Conservation (phyloP, 129 eudicot species). For the Flaveria ramosissima region DNA sequence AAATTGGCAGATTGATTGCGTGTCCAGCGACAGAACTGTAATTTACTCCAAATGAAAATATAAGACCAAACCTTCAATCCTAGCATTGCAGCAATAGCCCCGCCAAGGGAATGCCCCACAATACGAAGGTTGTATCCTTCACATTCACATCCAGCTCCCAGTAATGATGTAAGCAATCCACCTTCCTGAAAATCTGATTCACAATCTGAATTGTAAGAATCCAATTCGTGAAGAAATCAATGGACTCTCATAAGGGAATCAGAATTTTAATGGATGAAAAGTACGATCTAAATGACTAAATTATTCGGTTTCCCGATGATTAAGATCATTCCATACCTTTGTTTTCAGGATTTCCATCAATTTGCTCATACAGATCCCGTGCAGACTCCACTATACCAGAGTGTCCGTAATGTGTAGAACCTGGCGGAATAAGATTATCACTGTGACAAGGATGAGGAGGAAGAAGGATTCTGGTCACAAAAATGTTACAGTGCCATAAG, state of each 20-base stretch:
- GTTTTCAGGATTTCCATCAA: slow-evolving; percentile 52
- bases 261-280: not conserved
- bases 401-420: slow-evolving; percentile 61
- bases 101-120: slow-evolving; percentile 88
- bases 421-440: slow-evolving; percentile 47
- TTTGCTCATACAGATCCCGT: slow-evolving; percentile 56
- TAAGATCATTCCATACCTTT: slow-evolving; percentile 28
- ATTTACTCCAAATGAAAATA: not conserved
- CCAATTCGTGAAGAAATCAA: slow-evolving; percentile 7
- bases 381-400: slow-evolving; percentile 76
- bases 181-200: slow-evolving; percentile 39
- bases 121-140: slow-evolving; percentile 60
- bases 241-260: not conserved
- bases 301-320: not conserved
- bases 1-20: not conserved
- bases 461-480: slow-evolving; percentile 35
- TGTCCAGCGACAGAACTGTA: slow-evolving; percentile 1
- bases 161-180: slow-evolving; percentile 63
- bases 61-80: slow-evolving; percentile 51
- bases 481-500: slow-evolving; percentile 22
- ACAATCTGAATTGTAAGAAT: slow-evolving; percentile 3
- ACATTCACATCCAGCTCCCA: slow-evolving; percentile 72
- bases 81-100: slow-evolving; percentile 67
- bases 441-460: slow-evolving; percentile 50
- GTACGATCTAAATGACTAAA: not conserved